Evolutionary conservation across 2,329 filamentous ascomycete genomes (phyloP).

Genomic region (Didymellaceae sp.): DNA sequence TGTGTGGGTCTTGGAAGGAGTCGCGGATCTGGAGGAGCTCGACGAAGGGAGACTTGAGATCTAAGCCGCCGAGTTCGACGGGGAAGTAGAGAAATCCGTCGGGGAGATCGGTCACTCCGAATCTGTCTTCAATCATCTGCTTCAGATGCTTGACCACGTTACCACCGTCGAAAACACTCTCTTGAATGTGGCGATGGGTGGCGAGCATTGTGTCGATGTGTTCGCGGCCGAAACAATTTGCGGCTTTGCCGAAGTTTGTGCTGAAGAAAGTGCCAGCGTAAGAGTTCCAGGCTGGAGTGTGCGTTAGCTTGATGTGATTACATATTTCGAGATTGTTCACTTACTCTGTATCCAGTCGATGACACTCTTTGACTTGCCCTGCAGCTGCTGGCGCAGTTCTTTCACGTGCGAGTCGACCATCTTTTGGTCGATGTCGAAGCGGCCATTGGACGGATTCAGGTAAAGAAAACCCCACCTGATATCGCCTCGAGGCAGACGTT

Average conservation of each 20-base stretch:
- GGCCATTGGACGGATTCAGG: constrained; percentile 33
- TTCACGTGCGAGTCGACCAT: constrained; percentile 43
- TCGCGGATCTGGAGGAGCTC: constrained; percentile 54
- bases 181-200: constrained; percentile 59
- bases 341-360: constrained; percentile 42
- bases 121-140: constrained; percentile 59
- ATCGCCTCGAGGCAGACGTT: constrained; percentile 35
- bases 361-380: constrained; percentile 39
- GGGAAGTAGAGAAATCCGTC: constrained; percentile 63
- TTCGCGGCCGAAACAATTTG: constrained; percentile 59
- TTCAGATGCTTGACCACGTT: constrained; percentile 51
- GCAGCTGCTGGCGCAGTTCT: constrained; percentile 39
- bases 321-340: neutral
- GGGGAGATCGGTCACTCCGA: constrained; percentile 56
- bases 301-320: neutral
- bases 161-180: constrained; percentile 52
- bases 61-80: constrained; percentile 58
- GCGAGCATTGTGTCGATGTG: constrained; percentile 62
- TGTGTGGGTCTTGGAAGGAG: constrained; percentile 44
- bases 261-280: constrained; percentile 61
- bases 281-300: constrained; percentile 56
- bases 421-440: constrained; percentile 42
- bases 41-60: constrained; percentile 59
- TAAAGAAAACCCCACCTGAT: constrained; percentile 45
- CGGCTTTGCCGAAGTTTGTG: constrained; percentile 60